phyloP scores from a whole-genome alignment of 345 rosid species.

The Eucalyptus fibrosa region DNA sequence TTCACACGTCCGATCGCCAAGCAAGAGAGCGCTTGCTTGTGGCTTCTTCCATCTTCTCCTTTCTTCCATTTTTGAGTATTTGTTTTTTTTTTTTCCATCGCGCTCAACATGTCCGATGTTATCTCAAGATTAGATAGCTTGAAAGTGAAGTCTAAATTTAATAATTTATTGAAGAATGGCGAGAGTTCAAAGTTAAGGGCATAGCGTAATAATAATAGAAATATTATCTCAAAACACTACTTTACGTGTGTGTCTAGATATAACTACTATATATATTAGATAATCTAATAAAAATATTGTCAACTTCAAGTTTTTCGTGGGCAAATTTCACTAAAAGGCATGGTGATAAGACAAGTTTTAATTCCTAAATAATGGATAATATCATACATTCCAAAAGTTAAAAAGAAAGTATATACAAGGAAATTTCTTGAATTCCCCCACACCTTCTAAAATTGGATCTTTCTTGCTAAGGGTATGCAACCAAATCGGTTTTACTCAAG shows the following conservation, averaged over 20 bases:
- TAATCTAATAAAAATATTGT: not conserved
- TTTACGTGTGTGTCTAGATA: not conserved
- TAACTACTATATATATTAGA: not conserved
- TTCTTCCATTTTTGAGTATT: not conserved
- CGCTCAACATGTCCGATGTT: not conserved
- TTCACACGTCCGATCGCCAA: not conserved
- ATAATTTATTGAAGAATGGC: not conserved
- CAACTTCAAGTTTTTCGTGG: not conserved
- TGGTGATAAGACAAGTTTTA: not conserved
- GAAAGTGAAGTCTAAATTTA: not conserved
- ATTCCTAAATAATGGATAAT: not conserved
- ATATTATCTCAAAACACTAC: not conserved
- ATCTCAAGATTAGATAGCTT: not conserved
- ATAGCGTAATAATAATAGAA: not conserved
- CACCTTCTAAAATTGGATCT: not conserved
- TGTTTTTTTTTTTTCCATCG: not conserved
- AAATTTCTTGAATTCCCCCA: fast-evolving
- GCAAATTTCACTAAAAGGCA: not conserved
- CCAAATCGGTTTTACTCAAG: fast-evolving
- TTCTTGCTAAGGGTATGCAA: fast-evolving
- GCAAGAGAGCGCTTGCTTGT: not conserved
- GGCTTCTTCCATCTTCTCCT: not conserved
- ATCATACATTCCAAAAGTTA: not conserved
- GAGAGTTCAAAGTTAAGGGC: not conserved
- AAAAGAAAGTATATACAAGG: not conserved